phyloP scores from a whole-genome alignment of 345 rosid genomes.

The Salix purpurea region DNA sequence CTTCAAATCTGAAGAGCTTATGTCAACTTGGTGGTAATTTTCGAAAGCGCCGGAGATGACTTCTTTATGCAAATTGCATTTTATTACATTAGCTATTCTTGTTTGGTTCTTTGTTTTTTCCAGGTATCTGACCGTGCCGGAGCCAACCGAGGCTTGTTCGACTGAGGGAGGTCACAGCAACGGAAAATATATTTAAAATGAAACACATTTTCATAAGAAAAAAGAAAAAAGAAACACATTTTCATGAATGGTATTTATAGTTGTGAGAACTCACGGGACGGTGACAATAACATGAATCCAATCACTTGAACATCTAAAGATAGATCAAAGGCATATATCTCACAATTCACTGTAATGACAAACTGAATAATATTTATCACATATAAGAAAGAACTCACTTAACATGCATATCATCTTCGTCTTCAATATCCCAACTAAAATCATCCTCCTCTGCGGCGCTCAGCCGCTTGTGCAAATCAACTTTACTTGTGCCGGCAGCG shows the following conservation, averaged over 20 bases:
- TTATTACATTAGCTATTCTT: not conserved
- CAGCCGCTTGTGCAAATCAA: slow-evolving; percentile 46
- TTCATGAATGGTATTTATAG: not conserved
- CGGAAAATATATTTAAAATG: no score
- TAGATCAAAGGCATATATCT: not conserved
- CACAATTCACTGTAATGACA: not conserved
- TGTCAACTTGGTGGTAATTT: not conserved
- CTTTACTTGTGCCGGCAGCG: slow-evolving; percentile 14
- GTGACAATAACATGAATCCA: slow-evolving; percentile 6
- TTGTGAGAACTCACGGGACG: slow-evolving; percentile 9
- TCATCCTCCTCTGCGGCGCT: slow-evolving; percentile 53
- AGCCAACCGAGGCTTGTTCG: not conserved
- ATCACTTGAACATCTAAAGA: slow-evolving; percentile 4
- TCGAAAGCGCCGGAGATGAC: not conserved
- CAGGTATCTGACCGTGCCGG: not conserved
- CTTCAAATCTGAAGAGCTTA: not conserved
- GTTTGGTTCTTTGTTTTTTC: not conserved
- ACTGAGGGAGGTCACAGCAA: no score
- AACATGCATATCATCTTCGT: slow-evolving; percentile 34
- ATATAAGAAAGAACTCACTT: not conserved
- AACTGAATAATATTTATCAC: not conserved
- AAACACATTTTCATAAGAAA: no score
- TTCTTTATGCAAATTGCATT: not conserved
- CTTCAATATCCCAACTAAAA: slow-evolving; percentile 85
- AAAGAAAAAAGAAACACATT: not conserved